Conservation (phyloP, 208 protist species). For the Sergeia podlipaevii region DNA sequence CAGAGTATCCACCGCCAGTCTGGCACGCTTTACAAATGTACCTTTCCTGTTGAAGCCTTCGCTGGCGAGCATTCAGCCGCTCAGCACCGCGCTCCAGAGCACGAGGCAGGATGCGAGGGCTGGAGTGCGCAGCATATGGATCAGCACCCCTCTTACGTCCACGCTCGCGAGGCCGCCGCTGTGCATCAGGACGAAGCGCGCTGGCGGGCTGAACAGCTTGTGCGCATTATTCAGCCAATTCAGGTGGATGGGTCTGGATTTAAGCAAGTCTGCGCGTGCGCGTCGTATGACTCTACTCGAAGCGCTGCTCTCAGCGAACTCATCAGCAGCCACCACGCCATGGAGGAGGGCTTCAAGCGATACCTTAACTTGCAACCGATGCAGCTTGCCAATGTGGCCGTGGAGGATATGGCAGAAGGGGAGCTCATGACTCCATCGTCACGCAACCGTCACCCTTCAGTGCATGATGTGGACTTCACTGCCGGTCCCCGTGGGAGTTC, state of each 20-base stretch:
- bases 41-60: too few relatives aligned
- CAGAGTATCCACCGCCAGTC: slow-evolving; percentile 1
- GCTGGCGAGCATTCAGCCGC: too few relatives aligned
- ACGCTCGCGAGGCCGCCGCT: slow-evolving; percentile 44
- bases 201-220: too few relatives aligned
- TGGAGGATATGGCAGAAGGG: slow-evolving; percentile 29
- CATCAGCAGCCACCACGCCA: slow-evolving; percentile 16
- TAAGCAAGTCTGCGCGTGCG: slow-evolving; percentile 44
- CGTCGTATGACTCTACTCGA: slow-evolving; percentile 16
- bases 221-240: slow-evolving; percentile 8
- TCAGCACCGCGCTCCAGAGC: slow-evolving; percentile 11
- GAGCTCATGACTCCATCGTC: slow-evolving; percentile 16
- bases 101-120: too few relatives aligned
- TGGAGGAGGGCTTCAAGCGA: slow-evolving; percentile 39
- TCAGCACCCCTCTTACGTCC: too few relatives aligned
- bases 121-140: too few relatives aligned
- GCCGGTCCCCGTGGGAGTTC: slow-evolving; percentile 3
- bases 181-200: too few relatives aligned
- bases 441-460: slow-evolving; percentile 4
- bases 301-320: slow-evolving; percentile 22
- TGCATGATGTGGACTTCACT: slow-evolving; percentile 2
- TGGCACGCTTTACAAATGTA: too few relatives aligned
- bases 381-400: slow-evolving; percentile 48
- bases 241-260: slow-evolving; percentile 16
- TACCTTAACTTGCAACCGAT: slow-evolving; percentile 74